These are phyloP conservation scores for Mycena galericulata DNA, from an alignment of 768 basidiomycete species.

Conservation along the genomic window DNA sequence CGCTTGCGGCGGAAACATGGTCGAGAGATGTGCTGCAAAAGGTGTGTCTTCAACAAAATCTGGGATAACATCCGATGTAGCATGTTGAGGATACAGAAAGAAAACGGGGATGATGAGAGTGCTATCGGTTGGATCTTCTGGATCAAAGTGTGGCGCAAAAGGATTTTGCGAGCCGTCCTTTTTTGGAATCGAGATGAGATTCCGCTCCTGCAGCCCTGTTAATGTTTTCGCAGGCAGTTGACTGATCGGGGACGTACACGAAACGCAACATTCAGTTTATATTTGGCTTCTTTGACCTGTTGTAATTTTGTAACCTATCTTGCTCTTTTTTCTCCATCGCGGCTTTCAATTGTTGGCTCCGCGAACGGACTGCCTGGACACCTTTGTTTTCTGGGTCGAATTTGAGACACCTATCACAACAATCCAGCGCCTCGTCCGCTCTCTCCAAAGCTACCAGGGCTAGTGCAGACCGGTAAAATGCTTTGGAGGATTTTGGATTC, in stretches of 20 bases:
- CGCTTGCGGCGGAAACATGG: constrained; percentile 85
- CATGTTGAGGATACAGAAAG: constrained; percentile 92
- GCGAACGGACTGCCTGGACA: constrained; percentile 62
- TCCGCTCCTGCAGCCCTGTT: constrained; percentile 69
- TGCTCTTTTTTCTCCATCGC: constrained; percentile 64
- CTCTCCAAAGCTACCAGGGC: constrained; percentile 82
- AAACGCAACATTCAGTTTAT: constrained; percentile 68
- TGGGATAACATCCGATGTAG: constrained; percentile 89
- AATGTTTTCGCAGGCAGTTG: constrained; percentile 1
- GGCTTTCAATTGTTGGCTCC: constrained; percentile 57
- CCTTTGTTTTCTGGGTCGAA: constrained; percentile 70
- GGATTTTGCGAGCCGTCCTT: constrained; percentile 66
- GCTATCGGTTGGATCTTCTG: constrained; percentile 67
- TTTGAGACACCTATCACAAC: constrained; percentile 74
- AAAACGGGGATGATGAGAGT: constrained; percentile 88
- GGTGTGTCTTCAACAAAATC: constrained; percentile 88
- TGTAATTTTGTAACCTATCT: constrained; percentile 60
- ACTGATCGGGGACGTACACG: constrained; percentile 59
- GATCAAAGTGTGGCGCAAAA: constrained; percentile 74
- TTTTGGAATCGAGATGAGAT: constrained; percentile 69
- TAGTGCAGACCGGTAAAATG: constrained; percentile 85
- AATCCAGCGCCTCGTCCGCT: constrained; percentile 86
- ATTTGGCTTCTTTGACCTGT: constrained; percentile 65
- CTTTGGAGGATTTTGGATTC: constrained; percentile 81
- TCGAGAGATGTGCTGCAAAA: constrained; percentile 79